Evolutionary conservation across 2,329 filamentous ascomycete genomes (phyloP).

Genomic region (Remersonia thermophila): DNA sequence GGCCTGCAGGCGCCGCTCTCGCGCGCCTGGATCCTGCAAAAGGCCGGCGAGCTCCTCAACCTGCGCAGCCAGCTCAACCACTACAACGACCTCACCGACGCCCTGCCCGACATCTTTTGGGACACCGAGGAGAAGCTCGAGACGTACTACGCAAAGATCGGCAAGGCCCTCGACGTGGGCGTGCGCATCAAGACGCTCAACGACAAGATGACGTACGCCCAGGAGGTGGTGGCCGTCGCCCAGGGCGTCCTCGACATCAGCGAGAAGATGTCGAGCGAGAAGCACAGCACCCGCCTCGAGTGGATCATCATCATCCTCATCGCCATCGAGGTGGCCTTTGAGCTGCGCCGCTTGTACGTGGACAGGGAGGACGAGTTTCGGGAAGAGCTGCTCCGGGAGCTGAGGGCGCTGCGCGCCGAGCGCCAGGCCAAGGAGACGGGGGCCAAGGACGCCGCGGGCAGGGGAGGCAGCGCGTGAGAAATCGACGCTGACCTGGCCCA

Average conservation of each 20-base stretch:
- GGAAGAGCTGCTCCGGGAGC: slow-evolving; percentile 11
- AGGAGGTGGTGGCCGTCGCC: slow-evolving; percentile 83
- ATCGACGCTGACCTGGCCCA: too few relatives aligned
- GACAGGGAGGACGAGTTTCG: slow-evolving; percentile 26
- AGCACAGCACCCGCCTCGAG: slow-evolving; percentile 76
- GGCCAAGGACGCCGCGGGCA: too few relatives aligned
- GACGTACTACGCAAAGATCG: slow-evolving; percentile 89
- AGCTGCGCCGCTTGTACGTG: slow-evolving; percentile 60
- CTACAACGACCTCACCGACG: slow-evolving; percentile 92
- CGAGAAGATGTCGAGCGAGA: slow-evolving; percentile 78
- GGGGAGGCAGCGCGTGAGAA: too few relatives aligned
- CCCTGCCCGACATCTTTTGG: slow-evolving; percentile 93
- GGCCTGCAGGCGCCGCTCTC: slow-evolving; percentile 43
- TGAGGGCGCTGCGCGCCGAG: slow-evolving; percentile 12
- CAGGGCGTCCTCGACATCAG: slow-evolving; percentile 87
- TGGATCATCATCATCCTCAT: slow-evolving; percentile 95
- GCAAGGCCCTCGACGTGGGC: slow-evolving; percentile 77
- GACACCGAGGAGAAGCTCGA: slow-evolving; percentile 85
- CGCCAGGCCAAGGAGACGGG: slow-evolving; percentile 4
- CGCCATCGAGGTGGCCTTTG: slow-evolving; percentile 81
- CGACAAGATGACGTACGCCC: slow-evolving; percentile 95
- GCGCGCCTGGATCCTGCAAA: slow-evolving; percentile 72
- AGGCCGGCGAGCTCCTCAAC: slow-evolving; percentile 83
- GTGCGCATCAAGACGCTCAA: slow-evolving; percentile 85
- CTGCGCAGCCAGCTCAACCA: slow-evolving; percentile 89